Evolutionary conservation across 257 asterid genomes (phyloP), one percentile per base, ranked within the genome.

Genomic region (Mitragyna speciosa): DNA sequence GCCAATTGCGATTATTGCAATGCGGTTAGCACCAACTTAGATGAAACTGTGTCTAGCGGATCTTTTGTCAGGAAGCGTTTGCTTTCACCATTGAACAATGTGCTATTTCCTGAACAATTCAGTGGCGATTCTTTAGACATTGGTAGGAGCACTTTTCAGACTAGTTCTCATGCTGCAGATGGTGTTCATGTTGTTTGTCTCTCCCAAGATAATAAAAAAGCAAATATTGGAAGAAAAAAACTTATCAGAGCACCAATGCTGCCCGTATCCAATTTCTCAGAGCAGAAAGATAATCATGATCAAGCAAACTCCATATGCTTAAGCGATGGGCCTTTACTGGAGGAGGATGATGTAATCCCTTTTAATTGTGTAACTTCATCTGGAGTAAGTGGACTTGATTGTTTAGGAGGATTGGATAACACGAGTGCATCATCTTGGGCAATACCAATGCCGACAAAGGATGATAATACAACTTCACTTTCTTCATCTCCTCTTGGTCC

Each of bases 401-500:
- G 78, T 58, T 84, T 74, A n/a, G 54, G 49, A 31, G 87, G 78
- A 47, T 75, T 81, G 73, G 76, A 72, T 12, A 70, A 82, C 54
- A 80, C 36, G 26, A 86, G 78, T 69, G 47, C 83, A 65, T 80
- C 52, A 71, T 79, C 85, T 26, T 73, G 73, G 65, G 76, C 81
- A 64, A 78, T 76, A 48, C 83, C 87, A 72, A 64, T 81, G 54
- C 85, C 85, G 72, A 77, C 16, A 17, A 83, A 78, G 81, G 86
- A 82, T 81, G 77, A 81, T 51, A 56, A 64, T 63, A 73, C 79
- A 43, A 67, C 84, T 69, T 88, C 96, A 33, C 84, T 86, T 79
- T 87, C 90, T 83, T 71, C 86, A 47, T 92, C 97, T 36, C 93
- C 96, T 51, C 94, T 92, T 69, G 89, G 91, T 69, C 96, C 94